Evolutionary conservation across 352 stramenopile genomes (phyloP), one percentile per base, ranked within the genome.

Genomic region (Peronosclerospora sorghi): DNA sequence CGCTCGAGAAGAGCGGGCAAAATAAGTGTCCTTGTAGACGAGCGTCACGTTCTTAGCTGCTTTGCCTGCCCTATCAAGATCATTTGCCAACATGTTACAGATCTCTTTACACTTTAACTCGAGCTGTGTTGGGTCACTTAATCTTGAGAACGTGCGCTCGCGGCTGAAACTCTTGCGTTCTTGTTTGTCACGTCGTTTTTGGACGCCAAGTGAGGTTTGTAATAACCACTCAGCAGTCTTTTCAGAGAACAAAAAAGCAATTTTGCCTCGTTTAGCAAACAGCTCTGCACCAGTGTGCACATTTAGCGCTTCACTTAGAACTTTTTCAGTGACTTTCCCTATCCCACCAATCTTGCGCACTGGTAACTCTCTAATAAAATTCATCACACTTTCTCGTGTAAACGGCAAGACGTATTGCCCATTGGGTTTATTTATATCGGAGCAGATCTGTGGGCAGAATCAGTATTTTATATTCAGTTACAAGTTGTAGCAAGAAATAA

Each of bases 371-470:
- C 76, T 58, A n/a, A 97, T 52, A 54, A 98, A 98, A n/a, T 56
- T 42, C 12, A 96, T 42, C 3, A 97, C 70, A 28, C 51, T 26
- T 3, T 81, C 45, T 14, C 83, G 69, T 15, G 73, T 75, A 40
- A 88, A 80, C 7, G 72, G 76, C 23, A 98, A 62, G 19, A 96
- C 61, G 48, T 80, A 90, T 56, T 98, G 95, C 4, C 95, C 94
- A 46, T 98, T 95, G 8, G 95, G 95, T 51, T 98, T 98, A 66
- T 98, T 97, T 21, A 86, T 67, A 54, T 98, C 94, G 18, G 84
- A 96, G 29, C 85, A 95, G 52, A 98, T 95, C 73, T 84, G 51
- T 17, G 45, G 1, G 17, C 17, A 39, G 8, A 54, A 27, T n/a
- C 24, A 46, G 13, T 8, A 44, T 8, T 8, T 56, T 37, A 51